phyloP scores from a whole-genome alignment of 2,329 filamentous ascomycete species.

The Aspergillus aculeatinus region DNA sequence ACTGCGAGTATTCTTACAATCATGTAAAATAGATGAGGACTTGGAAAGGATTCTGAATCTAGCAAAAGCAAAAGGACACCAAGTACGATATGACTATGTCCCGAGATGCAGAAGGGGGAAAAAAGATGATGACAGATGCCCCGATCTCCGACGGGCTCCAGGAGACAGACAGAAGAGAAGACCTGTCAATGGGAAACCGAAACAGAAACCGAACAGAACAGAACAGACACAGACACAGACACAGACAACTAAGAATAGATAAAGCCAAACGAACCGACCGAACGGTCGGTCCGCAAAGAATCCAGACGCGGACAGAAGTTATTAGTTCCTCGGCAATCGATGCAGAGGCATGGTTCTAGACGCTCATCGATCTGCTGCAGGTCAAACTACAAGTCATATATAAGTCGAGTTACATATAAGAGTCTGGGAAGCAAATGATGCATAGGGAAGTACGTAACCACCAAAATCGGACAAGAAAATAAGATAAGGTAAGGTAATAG shows the following conservation, averaged over 20 bases:
- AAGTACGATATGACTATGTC: too few species aligned
- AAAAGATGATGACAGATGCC: background rate
- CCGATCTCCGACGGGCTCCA: background rate
- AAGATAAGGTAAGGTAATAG: too few species aligned
- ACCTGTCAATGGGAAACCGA: too few species aligned
- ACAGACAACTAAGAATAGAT: conserved; percentile 9
- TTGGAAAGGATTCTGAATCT: too few species aligned
- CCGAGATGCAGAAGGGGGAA: background rate
- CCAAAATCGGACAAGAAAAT: too few species aligned
- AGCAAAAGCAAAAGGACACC: too few species aligned
- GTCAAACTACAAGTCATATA: background rate
- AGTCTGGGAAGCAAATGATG: background rate
- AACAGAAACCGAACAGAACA: too few species aligned
- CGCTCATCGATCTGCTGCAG: background rate
- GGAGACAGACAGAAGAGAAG: too few species aligned
- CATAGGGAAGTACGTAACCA: too few species aligned
- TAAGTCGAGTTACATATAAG: background rate
- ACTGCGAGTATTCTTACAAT: too few species aligned
- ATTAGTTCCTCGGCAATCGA: background rate
- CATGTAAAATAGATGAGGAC: too few species aligned
- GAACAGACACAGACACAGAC: background rate
- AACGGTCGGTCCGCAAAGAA: background rate
- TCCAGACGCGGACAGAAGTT: background rate
- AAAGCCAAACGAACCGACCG: background rate
- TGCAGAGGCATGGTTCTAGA: conserved; percentile 2